Evolutionary conservation across 2,329 filamentous ascomycete genomes (phyloP).

Genomic region (Aspergillus tubingensis): DNA sequence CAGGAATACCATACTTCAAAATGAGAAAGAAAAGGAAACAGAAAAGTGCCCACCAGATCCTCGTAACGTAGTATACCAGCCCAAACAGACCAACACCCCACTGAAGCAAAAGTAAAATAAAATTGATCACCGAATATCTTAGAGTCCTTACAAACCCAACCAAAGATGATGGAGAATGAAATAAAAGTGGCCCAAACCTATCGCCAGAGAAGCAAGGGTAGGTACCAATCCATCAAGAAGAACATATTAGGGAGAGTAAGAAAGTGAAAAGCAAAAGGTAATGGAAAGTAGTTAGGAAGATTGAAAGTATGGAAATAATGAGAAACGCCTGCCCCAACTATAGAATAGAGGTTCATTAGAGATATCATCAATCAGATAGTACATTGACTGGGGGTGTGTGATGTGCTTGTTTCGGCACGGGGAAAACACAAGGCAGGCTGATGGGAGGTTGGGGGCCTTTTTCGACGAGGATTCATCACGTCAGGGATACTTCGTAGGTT

Average conservation of each 20-base stretch:
- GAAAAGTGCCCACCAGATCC: too few relatives aligned
- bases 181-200: too few relatives aligned
- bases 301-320: too few relatives aligned
- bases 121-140: too few relatives aligned
- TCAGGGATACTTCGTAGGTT: constrained; percentile 2
- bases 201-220: too few relatives aligned
- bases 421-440: constrained; percentile 4
- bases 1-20: too few relatives aligned
- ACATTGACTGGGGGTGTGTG: constrained; percentile 15
- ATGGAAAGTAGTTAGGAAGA: constrained; percentile 11
- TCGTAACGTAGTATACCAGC: too few relatives aligned
- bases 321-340: constrained; percentile 22
- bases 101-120: too few relatives aligned
- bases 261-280: not conserved
- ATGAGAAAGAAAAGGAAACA: too few relatives aligned
- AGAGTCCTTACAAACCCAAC: too few relatives aligned
- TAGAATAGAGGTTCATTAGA: constrained; percentile 27
- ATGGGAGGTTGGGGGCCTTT: not conserved
- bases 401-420: constrained; percentile 10
- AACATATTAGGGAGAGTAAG: not conserved
- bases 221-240: not conserved
- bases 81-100: too few relatives aligned
- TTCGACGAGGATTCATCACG: not conserved
- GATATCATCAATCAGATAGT: constrained; percentile 28
- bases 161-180: too few relatives aligned